A percentile compares a stretch with the other conserved stretches of the same genome.
Evolutionary conservation across 352 stramenopile species (phyloP).

Genomic region (Albugo laibachii): DNA sequence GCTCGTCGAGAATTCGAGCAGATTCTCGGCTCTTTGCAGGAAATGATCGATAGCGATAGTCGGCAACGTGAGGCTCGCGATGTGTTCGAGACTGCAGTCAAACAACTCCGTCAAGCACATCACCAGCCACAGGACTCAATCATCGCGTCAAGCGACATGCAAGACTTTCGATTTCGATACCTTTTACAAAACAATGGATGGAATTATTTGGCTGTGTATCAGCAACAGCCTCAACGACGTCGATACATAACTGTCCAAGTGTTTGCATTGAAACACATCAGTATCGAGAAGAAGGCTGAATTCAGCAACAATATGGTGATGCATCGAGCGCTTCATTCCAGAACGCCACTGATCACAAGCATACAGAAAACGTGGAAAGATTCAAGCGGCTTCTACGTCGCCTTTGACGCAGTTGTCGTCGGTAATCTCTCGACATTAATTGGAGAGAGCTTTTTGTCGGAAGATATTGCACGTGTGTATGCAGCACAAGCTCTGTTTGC

Average conservation of each 20-base stretch:
- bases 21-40: slow-evolving; percentile 85
- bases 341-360: slow-evolving; percentile 45
- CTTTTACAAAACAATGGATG: slow-evolving; percentile 60
- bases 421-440: slow-evolving; percentile 41
- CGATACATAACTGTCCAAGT: slow-evolving; percentile 63
- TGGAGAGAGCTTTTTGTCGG: slow-evolving; percentile 31
- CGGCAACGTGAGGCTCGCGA: slow-evolving; percentile 58
- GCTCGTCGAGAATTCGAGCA: slow-evolving; percentile 91
- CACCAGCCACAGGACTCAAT: neutral
- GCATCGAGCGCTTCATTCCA: slow-evolving; percentile 43
- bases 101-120: slow-evolving; percentile 20
- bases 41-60: slow-evolving; percentile 76
- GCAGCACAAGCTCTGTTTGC: slow-evolving; percentile 55
- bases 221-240: slow-evolving; percentile 32
- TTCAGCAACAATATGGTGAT: slow-evolving; percentile 41
- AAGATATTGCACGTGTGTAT: slow-evolving; percentile 31
- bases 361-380: slow-evolving; percentile 66
- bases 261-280: slow-evolving; percentile 49
- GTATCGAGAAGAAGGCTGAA: slow-evolving; percentile 47
- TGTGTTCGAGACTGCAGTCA: slow-evolving; percentile 68
- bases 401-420: slow-evolving; percentile 48
- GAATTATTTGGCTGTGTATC: slow-evolving; percentile 46
- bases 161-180: slow-evolving; percentile 22
- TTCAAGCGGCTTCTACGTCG: slow-evolving; percentile 57
- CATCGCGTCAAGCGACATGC: slow-evolving; percentile 50